Evolutionary conservation across 441 rosid genomes (phyloP).

Genomic region (Populus hybrid): DNA sequence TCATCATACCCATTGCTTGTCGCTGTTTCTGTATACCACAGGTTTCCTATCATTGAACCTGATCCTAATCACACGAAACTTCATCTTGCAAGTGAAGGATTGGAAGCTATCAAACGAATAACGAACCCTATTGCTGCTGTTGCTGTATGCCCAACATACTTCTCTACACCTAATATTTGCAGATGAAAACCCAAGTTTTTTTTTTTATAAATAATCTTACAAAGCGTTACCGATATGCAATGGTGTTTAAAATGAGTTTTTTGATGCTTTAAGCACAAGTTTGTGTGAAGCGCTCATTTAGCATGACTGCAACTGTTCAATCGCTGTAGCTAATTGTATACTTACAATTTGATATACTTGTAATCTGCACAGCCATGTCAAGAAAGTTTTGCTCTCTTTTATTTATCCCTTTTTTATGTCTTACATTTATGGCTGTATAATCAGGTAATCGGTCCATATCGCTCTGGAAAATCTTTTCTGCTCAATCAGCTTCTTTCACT

Average conservation of each 20-base stretch:
- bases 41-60: slow-evolving; percentile 95
- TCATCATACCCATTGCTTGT: neutral
- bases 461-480: slow-evolving; percentile 96
- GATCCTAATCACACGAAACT: slow-evolving; percentile 98
- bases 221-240: neutral
- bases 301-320: neutral
- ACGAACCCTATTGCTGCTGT: slow-evolving; percentile 91
- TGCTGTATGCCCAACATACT: slow-evolving; percentile 58
- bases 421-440: slow-evolving; percentile 28
- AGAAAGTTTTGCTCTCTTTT: neutral
- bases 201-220: neutral
- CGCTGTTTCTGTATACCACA: slow-evolving; percentile 28
- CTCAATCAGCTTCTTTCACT: slow-evolving; percentile 99
- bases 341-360: neutral
- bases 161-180: neutral
- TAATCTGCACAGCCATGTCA: slow-evolving; percentile 7
- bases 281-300: neutral
- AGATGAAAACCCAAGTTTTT: neutral
- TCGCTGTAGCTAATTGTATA: neutral
- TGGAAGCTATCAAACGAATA: slow-evolving; percentile 84
- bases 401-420: slow-evolving; percentile 14
- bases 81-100: slow-evolving; percentile 83
- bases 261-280: neutral
- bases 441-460: slow-evolving; percentile 98
- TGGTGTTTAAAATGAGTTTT: neutral